These are phyloP conservation scores for Aspergillus ibericus DNA, from an alignment of 2,329 filamentous ascomycete species.

Conservation along the genomic window DNA sequence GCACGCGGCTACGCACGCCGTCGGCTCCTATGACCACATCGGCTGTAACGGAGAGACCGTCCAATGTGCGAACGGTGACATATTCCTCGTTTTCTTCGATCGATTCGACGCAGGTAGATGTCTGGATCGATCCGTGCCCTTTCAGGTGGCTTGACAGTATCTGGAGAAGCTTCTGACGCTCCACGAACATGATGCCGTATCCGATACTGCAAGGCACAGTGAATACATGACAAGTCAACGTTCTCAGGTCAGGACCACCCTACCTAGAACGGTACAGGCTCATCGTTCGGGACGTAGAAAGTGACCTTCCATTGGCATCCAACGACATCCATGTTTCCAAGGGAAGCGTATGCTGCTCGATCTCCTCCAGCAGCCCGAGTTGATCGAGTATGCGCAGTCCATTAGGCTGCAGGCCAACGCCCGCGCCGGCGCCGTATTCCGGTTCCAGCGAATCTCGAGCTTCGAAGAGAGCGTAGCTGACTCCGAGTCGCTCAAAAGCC, in stretches of 20 bases:
- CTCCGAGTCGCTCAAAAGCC: constrained; percentile 43
- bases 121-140: constrained; percentile 30
- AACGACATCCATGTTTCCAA: no score
- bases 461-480: constrained; percentile 50
- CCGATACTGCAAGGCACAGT: constrained; percentile 11
- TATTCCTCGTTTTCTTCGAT: constrained; percentile 25
- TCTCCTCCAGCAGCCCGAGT: constrained; percentile 9
- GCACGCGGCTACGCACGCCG: constrained; percentile 43
- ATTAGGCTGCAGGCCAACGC: constrained; percentile 12
- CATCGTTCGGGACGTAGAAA: no score
- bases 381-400: constrained; percentile 17
- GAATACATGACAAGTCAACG: not conserved
- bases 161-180: constrained; percentile 21
- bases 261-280: no score
- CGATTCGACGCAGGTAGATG: constrained; percentile 27
- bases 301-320: no score
- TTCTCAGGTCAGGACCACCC: no score
- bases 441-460: constrained; percentile 5
- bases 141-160: constrained; percentile 21
- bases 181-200: constrained; percentile 9
- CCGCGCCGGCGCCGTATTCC: constrained; percentile 3
- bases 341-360: no score
- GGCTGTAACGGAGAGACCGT: constrained; percentile 36
- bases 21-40: constrained; percentile 46
- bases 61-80: constrained; percentile 31